phyloP scores from a whole-genome alignment of 495 filamentous ascomycete genomes.

The Beverwykella pulmonaria region DNA sequence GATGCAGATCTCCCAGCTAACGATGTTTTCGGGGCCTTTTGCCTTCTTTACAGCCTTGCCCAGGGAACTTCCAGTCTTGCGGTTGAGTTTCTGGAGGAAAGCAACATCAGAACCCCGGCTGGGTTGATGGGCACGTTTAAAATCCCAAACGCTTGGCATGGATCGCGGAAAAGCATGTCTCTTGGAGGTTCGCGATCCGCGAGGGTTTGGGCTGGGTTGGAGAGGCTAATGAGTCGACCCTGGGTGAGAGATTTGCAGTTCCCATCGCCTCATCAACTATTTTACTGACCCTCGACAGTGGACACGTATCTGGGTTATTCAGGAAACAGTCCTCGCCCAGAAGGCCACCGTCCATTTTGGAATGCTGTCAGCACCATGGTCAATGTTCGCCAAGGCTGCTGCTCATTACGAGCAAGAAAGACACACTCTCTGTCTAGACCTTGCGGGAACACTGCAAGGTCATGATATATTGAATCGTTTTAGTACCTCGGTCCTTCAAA shows the following conservation, averaged over 20 bases:
- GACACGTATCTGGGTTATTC: constrained; percentile 19
- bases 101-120: not conserved
- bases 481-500: constrained; percentile 27
- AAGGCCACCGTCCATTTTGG: constrained; percentile 18
- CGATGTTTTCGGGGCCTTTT: constrained; percentile 15
- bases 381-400: constrained; percentile 19
- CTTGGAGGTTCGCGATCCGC: not conserved
- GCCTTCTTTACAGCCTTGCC: constrained; percentile 7
- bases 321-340: constrained; percentile 10
- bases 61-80: not conserved
- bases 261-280: not conserved
- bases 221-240: constrained; percentile 14
- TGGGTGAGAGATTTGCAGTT: constrained; percentile 3
- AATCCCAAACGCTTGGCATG: not conserved
- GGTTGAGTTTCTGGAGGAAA: constrained; percentile 4
- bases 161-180: too few relatives aligned
- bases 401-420: constrained; percentile 1
- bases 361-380: constrained; percentile 11
- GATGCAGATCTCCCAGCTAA: not conserved
- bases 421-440: constrained; percentile 5
- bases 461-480: constrained; percentile 7
- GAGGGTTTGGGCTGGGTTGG: constrained; percentile 8
- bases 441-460: constrained; percentile 8
- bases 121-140: not conserved
- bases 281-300: constrained; percentile 1